These are phyloP conservation scores for Melanogaster broomeanus DNA, from an alignment of 768 basidiomycete species.

Conservation along the genomic window DNA sequence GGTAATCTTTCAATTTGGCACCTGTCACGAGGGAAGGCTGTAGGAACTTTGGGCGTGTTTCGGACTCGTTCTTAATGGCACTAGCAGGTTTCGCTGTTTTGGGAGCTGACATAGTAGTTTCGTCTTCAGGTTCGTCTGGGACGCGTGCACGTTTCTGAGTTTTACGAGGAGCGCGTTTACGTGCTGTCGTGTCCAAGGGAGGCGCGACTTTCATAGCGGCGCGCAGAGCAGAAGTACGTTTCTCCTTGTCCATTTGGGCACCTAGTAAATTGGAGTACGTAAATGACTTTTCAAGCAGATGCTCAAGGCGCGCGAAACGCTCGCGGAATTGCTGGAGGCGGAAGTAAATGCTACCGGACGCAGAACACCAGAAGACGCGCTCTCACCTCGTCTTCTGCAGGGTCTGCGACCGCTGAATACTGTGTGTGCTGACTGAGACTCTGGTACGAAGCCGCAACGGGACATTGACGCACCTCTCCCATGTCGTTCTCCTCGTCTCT, in stretches of 20 bases:
- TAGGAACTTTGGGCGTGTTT: slow-evolving; percentile 44
- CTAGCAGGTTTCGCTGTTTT: slow-evolving; percentile 12
- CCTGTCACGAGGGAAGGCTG: slow-evolving; percentile 86
- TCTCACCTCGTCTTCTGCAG: slow-evolving; percentile 20
- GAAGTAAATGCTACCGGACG: background rate
- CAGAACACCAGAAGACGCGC: too few species aligned
- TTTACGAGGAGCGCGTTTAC: slow-evolving; percentile 14
- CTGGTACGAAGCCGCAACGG: background rate
- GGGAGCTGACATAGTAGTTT: background rate
- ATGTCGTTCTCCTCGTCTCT: slow-evolving; percentile 6
- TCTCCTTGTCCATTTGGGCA: slow-evolving; percentile 69
- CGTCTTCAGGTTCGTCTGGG: slow-evolving; percentile 5
- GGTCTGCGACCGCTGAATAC: slow-evolving; percentile 15
- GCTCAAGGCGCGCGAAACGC: slow-evolving; percentile 56
- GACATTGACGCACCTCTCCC: slow-evolving; percentile 17
- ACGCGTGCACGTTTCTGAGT: slow-evolving; percentile 10
- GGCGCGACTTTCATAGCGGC: slow-evolving; percentile 26
- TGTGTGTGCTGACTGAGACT: background rate
- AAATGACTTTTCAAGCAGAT: slow-evolving; percentile 73
- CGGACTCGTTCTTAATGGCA: background rate
- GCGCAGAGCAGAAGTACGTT: slow-evolving; percentile 32
- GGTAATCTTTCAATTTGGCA: slow-evolving; percentile 83
- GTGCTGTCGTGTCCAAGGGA: slow-evolving; percentile 2
- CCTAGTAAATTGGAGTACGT: slow-evolving; percentile 74
- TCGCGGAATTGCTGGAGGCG: slow-evolving; percentile 47